phyloP scores from a whole-genome alignment of 768 basidiomycete species.

The Baorangia bicolor region DNA sequence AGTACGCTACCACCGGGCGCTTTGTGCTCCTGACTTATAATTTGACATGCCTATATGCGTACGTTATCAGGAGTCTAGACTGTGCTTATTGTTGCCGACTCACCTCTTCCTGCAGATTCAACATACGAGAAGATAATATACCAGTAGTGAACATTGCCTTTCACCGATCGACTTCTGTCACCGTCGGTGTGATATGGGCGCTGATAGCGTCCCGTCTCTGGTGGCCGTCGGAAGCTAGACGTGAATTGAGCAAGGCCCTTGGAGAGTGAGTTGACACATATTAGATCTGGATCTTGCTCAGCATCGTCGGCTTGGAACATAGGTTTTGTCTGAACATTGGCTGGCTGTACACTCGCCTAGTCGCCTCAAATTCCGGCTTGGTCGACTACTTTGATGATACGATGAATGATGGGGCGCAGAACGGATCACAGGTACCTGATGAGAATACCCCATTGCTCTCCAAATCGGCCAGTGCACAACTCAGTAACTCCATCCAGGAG shows the following conservation, averaged over 20 bases:
- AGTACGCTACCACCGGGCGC: conserved; percentile 70
- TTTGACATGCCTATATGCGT: conserved; percentile 75
- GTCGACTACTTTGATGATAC: conserved; percentile 42
- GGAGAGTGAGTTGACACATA: conserved; percentile 65
- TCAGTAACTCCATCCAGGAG: conserved; percentile 69
- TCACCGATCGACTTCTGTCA: conserved; percentile 79
- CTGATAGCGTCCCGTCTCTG: conserved; percentile 83
- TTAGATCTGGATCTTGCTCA: neutral
- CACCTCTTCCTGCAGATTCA: conserved; percentile 55
- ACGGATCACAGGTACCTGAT: conserved; percentile 13
- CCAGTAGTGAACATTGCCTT: conserved; percentile 69
- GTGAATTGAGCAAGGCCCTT: conserved; percentile 80
- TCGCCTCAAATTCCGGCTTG: conserved; percentile 79
- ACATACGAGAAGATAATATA: conserved; percentile 62
- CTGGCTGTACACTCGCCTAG: conserved; percentile 91
- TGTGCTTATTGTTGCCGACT: neutral
- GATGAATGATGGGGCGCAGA: conserved; percentile 2
- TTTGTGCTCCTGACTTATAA: conserved; percentile 90
- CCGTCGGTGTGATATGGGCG: conserved; percentile 86
- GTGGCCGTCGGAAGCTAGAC: conserved; percentile 95
- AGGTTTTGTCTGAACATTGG: conserved; percentile 93
- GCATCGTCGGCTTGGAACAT: conserved; percentile 1
- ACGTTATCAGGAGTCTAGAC: conserved; percentile 18
- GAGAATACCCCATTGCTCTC: conserved; percentile 35
- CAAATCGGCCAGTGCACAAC: conserved; percentile 39